Conservation (phyloP, 73 alveolate genomes). For the Stentor roeselii region DNA sequence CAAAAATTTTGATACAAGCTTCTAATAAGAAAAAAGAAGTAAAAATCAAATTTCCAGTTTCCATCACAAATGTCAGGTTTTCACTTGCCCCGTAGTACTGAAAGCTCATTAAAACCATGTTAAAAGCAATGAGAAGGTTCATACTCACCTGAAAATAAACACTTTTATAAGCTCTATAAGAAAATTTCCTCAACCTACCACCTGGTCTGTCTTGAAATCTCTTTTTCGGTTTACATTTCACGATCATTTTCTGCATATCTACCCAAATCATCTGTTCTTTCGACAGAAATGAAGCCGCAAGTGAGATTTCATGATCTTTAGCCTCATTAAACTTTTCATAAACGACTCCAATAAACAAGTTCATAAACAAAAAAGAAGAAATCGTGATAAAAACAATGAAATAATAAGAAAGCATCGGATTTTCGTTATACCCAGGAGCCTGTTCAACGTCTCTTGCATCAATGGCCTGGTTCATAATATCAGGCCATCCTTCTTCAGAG, state of each 20-base stretch:
- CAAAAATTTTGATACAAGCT: slow-evolving; percentile 64
- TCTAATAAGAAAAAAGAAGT: slow-evolving; percentile 71
- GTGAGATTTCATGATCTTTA: slow-evolving; percentile 44
- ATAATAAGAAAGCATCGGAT: slow-evolving; percentile 39
- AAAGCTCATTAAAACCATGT: background rate
- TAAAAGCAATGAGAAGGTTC: background rate
- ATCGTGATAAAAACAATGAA: slow-evolving; percentile 78
- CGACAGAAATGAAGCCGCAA: slow-evolving; percentile 40
- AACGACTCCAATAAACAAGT: slow-evolving; percentile 93
- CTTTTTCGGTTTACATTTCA: slow-evolving; percentile 19
- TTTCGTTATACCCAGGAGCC: slow-evolving; percentile 38
- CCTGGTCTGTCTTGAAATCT: background rate
- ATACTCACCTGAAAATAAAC: background rate
- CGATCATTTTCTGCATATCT: slow-evolving; percentile 47
- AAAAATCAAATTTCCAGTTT: slow-evolving; percentile 47
- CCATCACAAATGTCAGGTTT: slow-evolving; percentile 25
- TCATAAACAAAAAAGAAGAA: slow-evolving; percentile 78
- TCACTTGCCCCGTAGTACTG: background rate
- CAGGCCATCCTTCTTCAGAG: slow-evolving; percentile 94
- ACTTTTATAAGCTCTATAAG: background rate
- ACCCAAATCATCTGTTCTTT: slow-evolving; percentile 63
- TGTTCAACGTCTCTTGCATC: slow-evolving; percentile 49
- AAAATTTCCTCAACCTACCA: background rate
- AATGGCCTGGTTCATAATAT: slow-evolving; percentile 58
- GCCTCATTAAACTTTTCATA: slow-evolving; percentile 85